Conservation (phyloP, 306 rosid species). For the Dalbergia cochinchinensis region DNA sequence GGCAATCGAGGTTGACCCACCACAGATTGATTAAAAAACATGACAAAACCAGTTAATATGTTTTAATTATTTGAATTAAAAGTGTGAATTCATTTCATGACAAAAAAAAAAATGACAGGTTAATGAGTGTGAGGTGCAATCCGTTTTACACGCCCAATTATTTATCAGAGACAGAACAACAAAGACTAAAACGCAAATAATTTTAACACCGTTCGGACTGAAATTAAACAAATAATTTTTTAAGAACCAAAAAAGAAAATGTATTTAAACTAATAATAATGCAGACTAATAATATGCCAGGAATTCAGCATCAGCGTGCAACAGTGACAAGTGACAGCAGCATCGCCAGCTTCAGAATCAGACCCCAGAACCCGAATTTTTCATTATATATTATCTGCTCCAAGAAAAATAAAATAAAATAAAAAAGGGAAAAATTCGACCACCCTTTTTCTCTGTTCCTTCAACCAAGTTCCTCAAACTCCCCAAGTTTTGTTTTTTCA, state of each 20-base stretch:
- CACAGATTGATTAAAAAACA: no score
- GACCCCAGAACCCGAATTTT: constrained; percentile 23
- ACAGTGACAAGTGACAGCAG: constrained; percentile 18
- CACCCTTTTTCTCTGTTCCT: constrained; percentile 33
- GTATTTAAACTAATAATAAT: neutral
- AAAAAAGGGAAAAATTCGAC: constrained; percentile 11
- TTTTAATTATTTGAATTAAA: no score
- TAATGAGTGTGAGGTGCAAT: no score
- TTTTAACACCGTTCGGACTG: no score
- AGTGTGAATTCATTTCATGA: no score
- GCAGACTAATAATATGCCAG: constrained; percentile 24
- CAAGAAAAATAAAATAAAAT: neutral
- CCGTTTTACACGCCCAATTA: no score
- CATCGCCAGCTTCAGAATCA: constrained; percentile 41
- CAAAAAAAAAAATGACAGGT: no score
- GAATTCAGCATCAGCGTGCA: constrained; percentile 31
- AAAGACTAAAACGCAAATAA: no score
- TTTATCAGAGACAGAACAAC: no score
- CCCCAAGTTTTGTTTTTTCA: constrained; percentile 20
- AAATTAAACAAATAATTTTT: no score
- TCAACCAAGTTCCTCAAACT: constrained; percentile 37
- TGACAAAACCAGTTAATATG: no score
- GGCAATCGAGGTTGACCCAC: no score
- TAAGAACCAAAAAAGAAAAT: neutral
- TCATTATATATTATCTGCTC: constrained; percentile 39